phyloP scores from a whole-genome alignment of 176 grass and related monocot species.

The Hsuehochloa calcarea region DNA sequence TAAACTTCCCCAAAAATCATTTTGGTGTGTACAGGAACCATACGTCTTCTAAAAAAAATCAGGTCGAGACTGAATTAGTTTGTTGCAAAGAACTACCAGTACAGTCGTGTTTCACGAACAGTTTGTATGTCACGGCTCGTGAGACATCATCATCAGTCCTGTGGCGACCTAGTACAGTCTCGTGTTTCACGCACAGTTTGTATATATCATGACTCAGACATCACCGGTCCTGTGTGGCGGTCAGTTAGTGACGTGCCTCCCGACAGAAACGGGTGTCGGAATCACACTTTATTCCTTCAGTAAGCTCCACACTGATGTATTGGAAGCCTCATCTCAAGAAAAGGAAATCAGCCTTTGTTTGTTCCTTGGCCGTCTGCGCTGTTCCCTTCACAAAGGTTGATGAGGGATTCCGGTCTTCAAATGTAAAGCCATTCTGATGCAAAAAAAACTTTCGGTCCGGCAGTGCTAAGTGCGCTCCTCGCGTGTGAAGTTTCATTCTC shows the following conservation, averaged over 20 bases:
- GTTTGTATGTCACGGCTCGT: not conserved
- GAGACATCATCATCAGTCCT: not conserved
- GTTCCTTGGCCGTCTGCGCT: not conserved
- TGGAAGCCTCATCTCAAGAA: not conserved
- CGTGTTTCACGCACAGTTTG: not conserved
- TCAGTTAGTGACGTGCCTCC: not conserved
- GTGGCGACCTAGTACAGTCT: not conserved
- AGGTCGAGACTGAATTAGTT: too few relatives aligned
- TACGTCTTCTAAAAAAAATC: not conserved
- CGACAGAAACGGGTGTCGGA: not conserved
- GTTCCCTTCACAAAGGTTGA: not conserved
- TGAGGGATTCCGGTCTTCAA: not conserved
- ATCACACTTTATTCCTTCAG: not conserved
- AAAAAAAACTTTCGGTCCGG: not conserved
- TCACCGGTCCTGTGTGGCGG: not conserved
- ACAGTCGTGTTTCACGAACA: not conserved
- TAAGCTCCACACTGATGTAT: not conserved
- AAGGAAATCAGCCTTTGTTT: not conserved
- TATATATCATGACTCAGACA: not conserved
- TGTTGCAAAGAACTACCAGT: not conserved
- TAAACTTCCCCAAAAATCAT: not conserved
- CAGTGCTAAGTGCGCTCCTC: not conserved
- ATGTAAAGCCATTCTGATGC: not conserved
- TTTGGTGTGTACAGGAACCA: not conserved
- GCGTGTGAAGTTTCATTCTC: not conserved